Conservation (phyloP, 2,329 filamentous ascomycete species). For the Gaeumannomyces tritici region DNA sequence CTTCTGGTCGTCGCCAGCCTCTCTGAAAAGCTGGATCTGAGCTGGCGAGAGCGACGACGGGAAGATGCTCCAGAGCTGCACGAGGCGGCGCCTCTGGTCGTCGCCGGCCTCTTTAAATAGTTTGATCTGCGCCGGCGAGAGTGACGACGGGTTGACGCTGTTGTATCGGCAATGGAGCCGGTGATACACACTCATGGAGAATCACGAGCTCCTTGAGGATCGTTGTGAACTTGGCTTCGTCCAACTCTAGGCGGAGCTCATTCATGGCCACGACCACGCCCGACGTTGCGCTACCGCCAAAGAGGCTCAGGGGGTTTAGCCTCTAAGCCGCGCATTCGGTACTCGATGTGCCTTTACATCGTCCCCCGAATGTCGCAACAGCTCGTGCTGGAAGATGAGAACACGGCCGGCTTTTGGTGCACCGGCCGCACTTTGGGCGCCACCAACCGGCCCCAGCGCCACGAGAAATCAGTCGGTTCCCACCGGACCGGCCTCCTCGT, state of each 20-base stretch:
- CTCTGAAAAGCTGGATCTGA: too few species aligned
- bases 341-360: slow-evolving; percentile 38
- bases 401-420: slow-evolving; percentile 48
- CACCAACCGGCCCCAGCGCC: slow-evolving; percentile 35
- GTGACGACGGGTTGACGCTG: too few species aligned
- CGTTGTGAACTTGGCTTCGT: slow-evolving; percentile 92
- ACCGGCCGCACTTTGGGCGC: slow-evolving; percentile 40
- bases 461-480: slow-evolving; percentile 28
- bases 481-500: slow-evolving; percentile 19
- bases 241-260: slow-evolving; percentile 88
- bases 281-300: slow-evolving; percentile 28
- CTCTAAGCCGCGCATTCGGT: slow-evolving; percentile 17
- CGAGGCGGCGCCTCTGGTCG: too few species aligned
- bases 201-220: slow-evolving; percentile 98
- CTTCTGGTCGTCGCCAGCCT: too few species aligned
- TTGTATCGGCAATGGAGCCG: too few species aligned
- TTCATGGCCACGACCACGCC: slow-evolving; percentile 98
- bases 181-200: slow-evolving; percentile 85
- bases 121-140: too few species aligned
- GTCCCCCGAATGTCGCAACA: slow-evolving; percentile 43
- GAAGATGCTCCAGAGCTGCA: too few species aligned
- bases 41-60: too few species aligned
- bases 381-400: slow-evolving; percentile 47
- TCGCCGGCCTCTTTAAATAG: too few species aligned
- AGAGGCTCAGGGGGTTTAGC: too few species aligned